Evolutionary conservation across 2,329 filamentous ascomycete genomes (phyloP).

Genomic region (Arthrobotrys sphaeroides): DNA sequence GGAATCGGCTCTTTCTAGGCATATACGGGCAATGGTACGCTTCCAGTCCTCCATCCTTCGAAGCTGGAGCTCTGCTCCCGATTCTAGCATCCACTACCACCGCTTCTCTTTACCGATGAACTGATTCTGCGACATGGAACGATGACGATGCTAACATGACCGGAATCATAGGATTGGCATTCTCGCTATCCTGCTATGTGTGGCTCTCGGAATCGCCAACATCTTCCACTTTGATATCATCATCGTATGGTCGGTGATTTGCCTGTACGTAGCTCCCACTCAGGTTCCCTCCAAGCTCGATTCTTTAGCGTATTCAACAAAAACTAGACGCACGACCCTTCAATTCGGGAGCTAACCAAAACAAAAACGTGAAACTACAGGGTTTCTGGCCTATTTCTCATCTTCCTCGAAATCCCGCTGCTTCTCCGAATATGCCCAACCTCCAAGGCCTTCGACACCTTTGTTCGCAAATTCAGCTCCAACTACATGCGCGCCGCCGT

Average conservation of each 20-base stretch:
- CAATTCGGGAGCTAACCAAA: background rate
- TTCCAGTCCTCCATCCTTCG: conserved; percentile 20
- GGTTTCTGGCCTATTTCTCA: conserved; percentile 74
- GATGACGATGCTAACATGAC: conserved; percentile 31
- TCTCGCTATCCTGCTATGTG: conserved; percentile 75
- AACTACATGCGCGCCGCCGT: conserved; percentile 96
- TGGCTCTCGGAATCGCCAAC: conserved; percentile 75
- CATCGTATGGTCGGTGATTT: conserved; percentile 64
- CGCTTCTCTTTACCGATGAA: background rate
- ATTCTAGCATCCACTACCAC: too few relatives aligned
- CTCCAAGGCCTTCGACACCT: conserved; percentile 83
- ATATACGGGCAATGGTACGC: conserved; percentile 81
- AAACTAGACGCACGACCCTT: background rate
- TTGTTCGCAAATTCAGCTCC: conserved; percentile 90
- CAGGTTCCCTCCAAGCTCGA: background rate
- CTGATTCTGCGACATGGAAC: conserved; percentile 19
- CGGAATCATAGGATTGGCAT: conserved; percentile 70
- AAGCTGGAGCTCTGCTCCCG: background rate
- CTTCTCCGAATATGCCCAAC: conserved; percentile 98
- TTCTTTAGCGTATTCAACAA: too few relatives aligned
- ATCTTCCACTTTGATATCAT: conserved; percentile 69
- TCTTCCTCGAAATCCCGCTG: conserved; percentile 90
- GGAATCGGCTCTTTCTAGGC: conserved; percentile 63
- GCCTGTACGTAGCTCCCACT: conserved; percentile 64
- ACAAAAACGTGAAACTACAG: conserved; percentile 62